Conservation (phyloP, 306 rosid genomes). For the Malus domestica region DNA sequence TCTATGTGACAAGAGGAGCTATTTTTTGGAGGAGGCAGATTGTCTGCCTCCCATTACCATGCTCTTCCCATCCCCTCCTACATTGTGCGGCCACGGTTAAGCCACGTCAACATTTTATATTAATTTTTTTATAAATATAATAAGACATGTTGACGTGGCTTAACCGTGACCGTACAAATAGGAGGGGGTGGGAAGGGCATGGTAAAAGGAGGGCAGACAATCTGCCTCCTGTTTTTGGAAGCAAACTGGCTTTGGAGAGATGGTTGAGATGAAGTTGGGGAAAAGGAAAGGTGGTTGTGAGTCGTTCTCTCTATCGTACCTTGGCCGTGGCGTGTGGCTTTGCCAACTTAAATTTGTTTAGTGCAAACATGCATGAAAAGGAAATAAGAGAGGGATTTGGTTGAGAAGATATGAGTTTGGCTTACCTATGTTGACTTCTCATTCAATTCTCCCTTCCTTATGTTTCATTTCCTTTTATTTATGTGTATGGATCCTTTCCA, state of each 20-base stretch:
- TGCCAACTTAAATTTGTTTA: background rate
- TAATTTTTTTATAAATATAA: too few species aligned
- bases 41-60: too few species aligned
- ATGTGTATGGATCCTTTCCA: background rate
- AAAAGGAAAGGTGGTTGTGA: conserved; percentile 8
- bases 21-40: too few species aligned
- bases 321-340: background rate
- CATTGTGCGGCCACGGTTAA: too few species aligned
- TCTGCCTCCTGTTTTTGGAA: background rate
- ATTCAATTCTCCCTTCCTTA: background rate
- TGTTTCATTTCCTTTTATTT: background rate
- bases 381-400: conserved; percentile 3
- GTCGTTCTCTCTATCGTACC: background rate
- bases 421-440: conserved; percentile 35
- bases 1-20: background rate
- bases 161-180: too few species aligned
- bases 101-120: too few species aligned
- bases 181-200: too few species aligned
- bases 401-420: conserved; percentile 26
- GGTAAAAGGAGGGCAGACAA: too few species aligned
- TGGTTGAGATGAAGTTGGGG: conserved; percentile 11
- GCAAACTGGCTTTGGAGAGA: background rate
- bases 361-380: background rate
- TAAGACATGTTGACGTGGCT: too few species aligned
- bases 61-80: too few species aligned